Evolutionary conservation across 306 rosid genomes (phyloP), one percentile per base, ranked within the genome.

Genomic region (Phaseolus lunatus): DNA sequence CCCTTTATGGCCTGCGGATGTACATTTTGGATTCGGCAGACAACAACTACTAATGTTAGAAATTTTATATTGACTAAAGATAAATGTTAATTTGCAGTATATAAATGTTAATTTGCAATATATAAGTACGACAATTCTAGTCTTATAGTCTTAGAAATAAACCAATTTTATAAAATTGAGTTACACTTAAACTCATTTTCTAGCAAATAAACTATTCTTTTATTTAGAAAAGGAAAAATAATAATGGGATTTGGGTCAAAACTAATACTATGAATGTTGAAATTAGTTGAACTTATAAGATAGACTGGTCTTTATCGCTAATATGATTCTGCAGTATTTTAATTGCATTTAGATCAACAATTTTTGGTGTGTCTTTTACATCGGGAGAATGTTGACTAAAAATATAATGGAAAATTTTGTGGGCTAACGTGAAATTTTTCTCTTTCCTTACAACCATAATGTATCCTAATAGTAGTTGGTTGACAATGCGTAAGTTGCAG

Each of bases 181-280:
- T n/a, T n/a, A n/a, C n/a, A n/a, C n/a, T n/a, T n/a, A n/a, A n/a
- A n/a, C n/a, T n/a, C n/a, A n/a, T n/a, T n/a, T n/a, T n/a, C n/a
- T n/a, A n/a, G n/a, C n/a, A n/a, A n/a, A n/a, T n/a, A n/a, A 70
- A 10, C 33, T 70, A 22, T 19, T 70, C 13, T 68, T 65, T 47
- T 67, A 43, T 43, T 67, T 5, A 10, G 26, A 23, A 47, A 29
- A 5, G 10, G 1, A 50, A 70, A 50, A 31, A 7, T 5, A 49
- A 31, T 48, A 10, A 52, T 52, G 20, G 33, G 15, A 33, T 19
- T 62, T 33, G 24, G 49, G 5, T 12, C 64, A 52, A 52, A 29
- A 18, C 33, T 31, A 71, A 15, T 23, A 49, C 44, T 56, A 41
- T 5, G 48, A 50, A 70, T 50, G 59, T 66, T 50, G 12, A 52